phyloP scores from a whole-genome alignment of 805 yeast species.

The Kregervanrija delftensis region DNA sequence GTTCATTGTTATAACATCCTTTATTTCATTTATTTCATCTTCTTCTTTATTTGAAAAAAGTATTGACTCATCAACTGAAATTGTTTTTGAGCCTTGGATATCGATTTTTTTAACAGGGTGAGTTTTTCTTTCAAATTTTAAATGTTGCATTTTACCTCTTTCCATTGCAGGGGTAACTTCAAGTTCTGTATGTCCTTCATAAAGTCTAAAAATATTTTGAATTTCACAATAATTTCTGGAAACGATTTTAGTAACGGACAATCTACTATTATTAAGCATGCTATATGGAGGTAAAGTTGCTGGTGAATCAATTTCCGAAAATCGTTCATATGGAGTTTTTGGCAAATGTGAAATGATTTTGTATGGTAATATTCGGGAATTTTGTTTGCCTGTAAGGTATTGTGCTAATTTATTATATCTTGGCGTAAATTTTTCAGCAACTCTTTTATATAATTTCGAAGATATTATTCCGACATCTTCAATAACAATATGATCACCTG shows the following conservation, averaged over 20 bases:
- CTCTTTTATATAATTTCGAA: too few species aligned
- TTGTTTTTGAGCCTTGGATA: not conserved
- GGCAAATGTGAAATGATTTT: too few species aligned
- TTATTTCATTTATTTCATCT: not conserved
- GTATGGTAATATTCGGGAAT: too few species aligned
- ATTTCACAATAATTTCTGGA: constrained; percentile 66
- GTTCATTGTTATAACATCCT: not conserved
- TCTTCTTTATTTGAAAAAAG: not conserved
- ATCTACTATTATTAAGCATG: constrained; percentile 20
- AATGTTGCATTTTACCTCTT: constrained; percentile 7
- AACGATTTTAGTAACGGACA: constrained; percentile 53
- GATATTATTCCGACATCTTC: too few species aligned
- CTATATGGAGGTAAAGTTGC: too few species aligned
- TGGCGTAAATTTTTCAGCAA: too few species aligned
- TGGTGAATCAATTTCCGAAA: too few species aligned
- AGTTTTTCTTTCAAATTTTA: constrained; percentile 3
- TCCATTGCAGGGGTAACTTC: constrained; percentile 5
- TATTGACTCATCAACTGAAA: constrained; percentile 5
- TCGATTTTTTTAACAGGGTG: constrained; percentile 5
- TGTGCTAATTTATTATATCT: too few species aligned
- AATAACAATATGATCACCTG: too few species aligned
- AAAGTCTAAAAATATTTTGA: constrained; percentile 43
- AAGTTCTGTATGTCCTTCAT: constrained; percentile 24
- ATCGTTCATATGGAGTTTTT: too few species aligned
- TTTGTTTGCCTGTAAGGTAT: too few species aligned